phyloP scores from a whole-genome alignment of 495 filamentous ascomycete species.

The Beverwykella pulmonaria region DNA sequence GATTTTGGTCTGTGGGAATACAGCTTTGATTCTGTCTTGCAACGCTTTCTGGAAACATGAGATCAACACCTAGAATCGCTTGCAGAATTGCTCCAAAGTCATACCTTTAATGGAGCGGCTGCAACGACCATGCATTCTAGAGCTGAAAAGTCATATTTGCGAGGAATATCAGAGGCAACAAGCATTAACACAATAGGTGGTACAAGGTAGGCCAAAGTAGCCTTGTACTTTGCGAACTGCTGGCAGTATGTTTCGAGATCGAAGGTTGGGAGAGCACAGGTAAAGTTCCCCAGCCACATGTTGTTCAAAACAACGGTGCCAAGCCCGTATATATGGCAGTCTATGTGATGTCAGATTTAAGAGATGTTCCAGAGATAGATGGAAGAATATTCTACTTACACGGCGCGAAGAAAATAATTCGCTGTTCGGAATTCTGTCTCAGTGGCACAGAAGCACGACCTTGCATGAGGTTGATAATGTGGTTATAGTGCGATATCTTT shows the following conservation, averaged over 20 bases:
- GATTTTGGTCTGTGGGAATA: conserved; percentile 21
- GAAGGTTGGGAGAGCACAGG: conserved; percentile 14
- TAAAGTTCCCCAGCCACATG: conserved; percentile 25
- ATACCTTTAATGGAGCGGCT: conserved; percentile 19
- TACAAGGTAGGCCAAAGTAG: conserved; percentile 22
- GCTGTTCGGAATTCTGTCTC: conserved; percentile 13
- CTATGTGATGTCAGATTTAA: background rate
- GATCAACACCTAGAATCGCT: background rate
- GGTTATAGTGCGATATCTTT: conserved; percentile 21
- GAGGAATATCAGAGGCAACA: conserved; percentile 15
- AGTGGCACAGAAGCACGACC: conserved; percentile 13
- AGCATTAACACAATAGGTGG: conserved; percentile 24
- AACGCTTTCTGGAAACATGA: conserved; percentile 5
- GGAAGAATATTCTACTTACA: conserved; percentile 18
- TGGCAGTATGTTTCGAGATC: conserved; percentile 28
- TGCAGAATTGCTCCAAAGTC: no score
- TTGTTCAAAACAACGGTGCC: conserved; percentile 14
- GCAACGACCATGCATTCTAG: conserved; percentile 23
- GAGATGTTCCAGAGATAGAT: no score
- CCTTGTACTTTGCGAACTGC: conserved; percentile 17
- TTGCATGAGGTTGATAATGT: conserved; percentile 19
- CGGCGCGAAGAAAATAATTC: conserved; percentile 28
- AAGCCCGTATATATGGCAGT: conserved; percentile 26
- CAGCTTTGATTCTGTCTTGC: conserved; percentile 17
- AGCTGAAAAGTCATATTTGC: conserved; percentile 22